Conservation (phyloP, 257 asterid species). For the Primulina eburnea region DNA sequence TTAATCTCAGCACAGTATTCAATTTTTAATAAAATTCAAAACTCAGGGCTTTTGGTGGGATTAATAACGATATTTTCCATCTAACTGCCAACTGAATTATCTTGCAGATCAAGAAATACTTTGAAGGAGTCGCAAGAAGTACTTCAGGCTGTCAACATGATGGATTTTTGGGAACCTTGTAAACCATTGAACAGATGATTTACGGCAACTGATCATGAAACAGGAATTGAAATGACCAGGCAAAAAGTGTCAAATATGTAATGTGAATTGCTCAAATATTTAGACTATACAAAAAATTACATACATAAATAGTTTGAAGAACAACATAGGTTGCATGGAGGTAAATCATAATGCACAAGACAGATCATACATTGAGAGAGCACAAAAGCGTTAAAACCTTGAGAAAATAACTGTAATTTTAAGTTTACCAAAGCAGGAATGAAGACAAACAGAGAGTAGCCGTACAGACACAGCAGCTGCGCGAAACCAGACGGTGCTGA, state of each 20-base stretch:
- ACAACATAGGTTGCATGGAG: conserved; percentile 2
- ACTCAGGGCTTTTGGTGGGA: conserved; percentile 1
- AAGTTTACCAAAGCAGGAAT: conserved; percentile 94
- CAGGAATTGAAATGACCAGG: neutral
- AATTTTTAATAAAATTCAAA: neutral
- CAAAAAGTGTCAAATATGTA: neutral
- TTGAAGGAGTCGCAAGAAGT: neutral
- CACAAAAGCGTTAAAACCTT: neutral
- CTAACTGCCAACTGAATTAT: neutral
- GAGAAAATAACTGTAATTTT: neutral
- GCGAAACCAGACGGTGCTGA: conserved; percentile 89
- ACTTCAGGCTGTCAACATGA: neutral
- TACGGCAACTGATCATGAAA: neutral
- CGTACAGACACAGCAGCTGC: conserved; percentile 90
- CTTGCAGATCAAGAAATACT: conserved; percentile 9
- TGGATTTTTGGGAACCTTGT: neutral
- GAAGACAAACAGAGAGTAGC: conserved; percentile 90
- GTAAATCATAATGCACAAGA: conserved; percentile 9
- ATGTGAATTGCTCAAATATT: neutral
- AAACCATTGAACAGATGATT: neutral
- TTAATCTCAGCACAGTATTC: neutral
- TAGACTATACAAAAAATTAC: neutral
- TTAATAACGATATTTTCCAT: neutral
- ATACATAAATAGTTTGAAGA: neutral
- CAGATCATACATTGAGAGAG: conserved; percentile 1